Base-by-base conservation (phyloP, 2,329 filamentous ascomycete genomes). In the Exophiala aquamarina region DNA sequence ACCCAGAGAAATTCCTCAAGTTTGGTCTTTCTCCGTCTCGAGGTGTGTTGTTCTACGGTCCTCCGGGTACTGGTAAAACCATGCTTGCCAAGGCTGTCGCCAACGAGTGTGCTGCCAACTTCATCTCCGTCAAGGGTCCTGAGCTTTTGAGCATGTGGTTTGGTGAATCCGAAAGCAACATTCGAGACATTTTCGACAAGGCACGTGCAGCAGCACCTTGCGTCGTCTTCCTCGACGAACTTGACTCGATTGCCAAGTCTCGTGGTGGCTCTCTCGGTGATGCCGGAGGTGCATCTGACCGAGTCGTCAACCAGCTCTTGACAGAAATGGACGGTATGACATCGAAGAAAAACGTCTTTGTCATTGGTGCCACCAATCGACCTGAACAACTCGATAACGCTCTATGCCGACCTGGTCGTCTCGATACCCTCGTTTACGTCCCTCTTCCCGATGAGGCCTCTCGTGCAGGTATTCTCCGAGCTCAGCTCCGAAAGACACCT, bases 311-410 rank as follows among this genome's bases (percentile, higher is more conserved):
- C 79, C 94, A 98, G 79, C 90, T 98, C 68, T 77, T 98, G 66
- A 98, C 93, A 59, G 89, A 97, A 82, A 96, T 97, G 92, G 92
- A 97, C 61, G 92, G 92, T 63, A 97, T 97, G 92, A 97, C 92
- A 36, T 96, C 92, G 31, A 98, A 98, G 88, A 98, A 98, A 87
- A 98, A 98, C 70, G 93, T 98, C 57, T 98, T 98, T 74, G 93
- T 98, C 58, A 98, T 98, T 63, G 93, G 93, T 70, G 93, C 93
- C 36, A 98, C 93, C 72, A 98, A 98, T 79, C 83, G 93, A 77
- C 93, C 93, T 34, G 93, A 98, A 77, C 93, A 97, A 77, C 87
- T 98, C 51, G 93, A 98, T 71, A 93, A 93, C 68, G 93, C 93
- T 61, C 82, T 98, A 62, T 96, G 92, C 82, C 91, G 93, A 81